These are phyloP conservation scores for Amanita inopinata DNA, from an alignment of 768 basidiomycete genomes.

Conservation along the genomic window DNA sequence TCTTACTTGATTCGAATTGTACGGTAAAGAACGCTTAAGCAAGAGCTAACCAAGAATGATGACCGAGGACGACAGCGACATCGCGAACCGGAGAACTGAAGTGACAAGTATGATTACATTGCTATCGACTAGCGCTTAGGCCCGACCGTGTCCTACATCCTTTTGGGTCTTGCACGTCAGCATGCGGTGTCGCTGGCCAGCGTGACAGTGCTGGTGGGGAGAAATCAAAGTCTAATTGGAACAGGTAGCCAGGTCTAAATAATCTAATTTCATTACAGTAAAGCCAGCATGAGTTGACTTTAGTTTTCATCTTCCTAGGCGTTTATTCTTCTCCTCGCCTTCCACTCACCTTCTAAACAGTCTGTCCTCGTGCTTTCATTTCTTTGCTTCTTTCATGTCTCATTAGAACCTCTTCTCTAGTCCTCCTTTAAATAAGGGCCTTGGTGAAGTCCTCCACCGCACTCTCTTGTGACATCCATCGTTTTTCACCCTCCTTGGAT, in stretches of 20 bases:
- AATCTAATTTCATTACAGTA: constrained; percentile 1
- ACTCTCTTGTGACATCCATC: constrained; percentile 21
- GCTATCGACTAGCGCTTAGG: constrained; percentile 3
- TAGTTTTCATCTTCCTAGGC: constrained; percentile 12
- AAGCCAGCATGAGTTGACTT: constrained; percentile 1
- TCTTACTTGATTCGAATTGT: background rate
- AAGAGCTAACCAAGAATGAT: background rate
- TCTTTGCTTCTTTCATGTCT: constrained; percentile 23
- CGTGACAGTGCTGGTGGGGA: background rate
- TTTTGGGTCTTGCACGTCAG: background rate
- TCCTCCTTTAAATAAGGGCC: constrained; percentile 17
- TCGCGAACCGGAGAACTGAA: background rate
- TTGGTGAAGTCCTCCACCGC: constrained; percentile 14
- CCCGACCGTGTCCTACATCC: constrained; percentile 4
- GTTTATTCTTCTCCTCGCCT: constrained; percentile 14
- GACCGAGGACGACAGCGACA: background rate
- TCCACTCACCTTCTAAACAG: constrained; percentile 20
- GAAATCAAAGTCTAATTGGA: background rate
- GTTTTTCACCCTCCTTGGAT: constrained; percentile 17
- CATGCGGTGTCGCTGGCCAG: constrained; percentile 1
- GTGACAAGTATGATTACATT: background rate
- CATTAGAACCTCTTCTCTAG: constrained; percentile 17
- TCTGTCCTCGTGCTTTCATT: constrained; percentile 24
- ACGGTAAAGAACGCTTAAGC: background rate
- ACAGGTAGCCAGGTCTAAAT: constrained; percentile 1